These are phyloP conservation scores for Tagetes erecta DNA, from an alignment of 129 eudicot species.

Conservation along the genomic window DNA sequence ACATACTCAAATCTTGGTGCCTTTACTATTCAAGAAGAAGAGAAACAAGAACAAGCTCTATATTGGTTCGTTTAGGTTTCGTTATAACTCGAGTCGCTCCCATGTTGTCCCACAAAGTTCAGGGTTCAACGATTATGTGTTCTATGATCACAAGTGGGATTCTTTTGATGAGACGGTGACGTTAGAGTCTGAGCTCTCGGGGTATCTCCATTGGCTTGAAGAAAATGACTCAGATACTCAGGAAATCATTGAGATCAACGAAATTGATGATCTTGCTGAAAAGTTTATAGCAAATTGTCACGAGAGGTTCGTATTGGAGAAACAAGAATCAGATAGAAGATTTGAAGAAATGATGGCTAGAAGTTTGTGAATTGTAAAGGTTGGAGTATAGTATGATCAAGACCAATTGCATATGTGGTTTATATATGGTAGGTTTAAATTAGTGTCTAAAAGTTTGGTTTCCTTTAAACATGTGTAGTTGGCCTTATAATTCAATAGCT, in stretches of 20 bases:
- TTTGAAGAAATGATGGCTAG: conserved; percentile 50
- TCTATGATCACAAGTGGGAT: conserved; percentile 57
- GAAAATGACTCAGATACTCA: conserved; percentile 42
- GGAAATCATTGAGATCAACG: conserved; percentile 32
- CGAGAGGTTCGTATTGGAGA: conserved; percentile 83
- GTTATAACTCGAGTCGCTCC: conserved; percentile 73
- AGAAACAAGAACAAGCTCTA: conserved; percentile 53
- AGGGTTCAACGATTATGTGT: conserved; percentile 25
- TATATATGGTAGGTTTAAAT: too few species aligned
- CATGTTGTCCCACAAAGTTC: conserved; percentile 52
- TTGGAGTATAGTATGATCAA: neutral
- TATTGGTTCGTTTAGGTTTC: conserved; percentile 70
- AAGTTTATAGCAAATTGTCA: conserved; percentile 75
- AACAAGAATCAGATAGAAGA: conserved; percentile 75
- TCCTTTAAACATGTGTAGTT: too few species aligned
- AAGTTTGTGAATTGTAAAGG: neutral
- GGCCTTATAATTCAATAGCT: too few species aligned
- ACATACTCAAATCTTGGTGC: conserved; percentile 27
- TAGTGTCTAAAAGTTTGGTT: too few species aligned
- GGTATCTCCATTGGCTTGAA: conserved; percentile 85
- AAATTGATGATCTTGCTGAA: conserved; percentile 85
- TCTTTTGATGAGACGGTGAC: conserved; percentile 29
- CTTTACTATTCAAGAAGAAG: conserved; percentile 32
- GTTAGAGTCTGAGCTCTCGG: conserved; percentile 48
- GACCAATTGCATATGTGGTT: too few species aligned